A percentile compares a stretch with the other conserved stretches of the same genome.
Conservation (phyloP, 768 basidiomycete genomes). For the Jaapia argillacea region DNA sequence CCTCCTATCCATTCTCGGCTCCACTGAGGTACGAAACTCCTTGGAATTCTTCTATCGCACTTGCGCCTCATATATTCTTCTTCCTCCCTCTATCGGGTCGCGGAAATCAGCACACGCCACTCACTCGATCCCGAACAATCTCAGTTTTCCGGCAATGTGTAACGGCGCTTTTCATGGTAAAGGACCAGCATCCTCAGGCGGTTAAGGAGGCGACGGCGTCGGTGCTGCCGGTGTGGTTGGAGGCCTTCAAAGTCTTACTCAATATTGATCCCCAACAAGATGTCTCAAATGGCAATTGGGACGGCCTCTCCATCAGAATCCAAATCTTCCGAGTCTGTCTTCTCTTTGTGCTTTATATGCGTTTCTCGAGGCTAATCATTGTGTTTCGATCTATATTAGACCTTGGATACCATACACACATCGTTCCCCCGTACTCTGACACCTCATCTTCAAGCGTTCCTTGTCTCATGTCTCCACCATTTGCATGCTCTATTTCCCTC, state of each 20-base stretch:
- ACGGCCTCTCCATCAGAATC: constrained; percentile 65
- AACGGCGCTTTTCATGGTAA: constrained; percentile 87
- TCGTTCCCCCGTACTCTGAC: constrained; percentile 73
- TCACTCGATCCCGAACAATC: constrained; percentile 79
- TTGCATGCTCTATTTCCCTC: constrained; percentile 47
- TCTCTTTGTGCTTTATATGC: not conserved
- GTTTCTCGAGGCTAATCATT: not conserved
- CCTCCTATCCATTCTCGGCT: constrained; percentile 70
- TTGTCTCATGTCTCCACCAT: constrained; percentile 48
- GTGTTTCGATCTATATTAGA: constrained; percentile 29
- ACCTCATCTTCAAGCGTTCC: constrained; percentile 50
- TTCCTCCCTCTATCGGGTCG: not conserved
- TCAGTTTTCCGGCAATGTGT: constrained; percentile 88
- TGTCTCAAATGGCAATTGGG: constrained; percentile 57
- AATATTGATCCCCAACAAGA: constrained; percentile 54
- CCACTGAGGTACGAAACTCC: constrained; percentile 42
- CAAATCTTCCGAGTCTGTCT: constrained; percentile 74
- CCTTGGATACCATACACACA: constrained; percentile 68
- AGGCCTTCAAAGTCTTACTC: constrained; percentile 75
- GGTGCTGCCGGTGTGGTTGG: constrained; percentile 87
- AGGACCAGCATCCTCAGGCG: constrained; percentile 81
- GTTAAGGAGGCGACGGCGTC: constrained; percentile 74
- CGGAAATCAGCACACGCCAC: constrained; percentile 53
- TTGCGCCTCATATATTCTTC: constrained; percentile 2
- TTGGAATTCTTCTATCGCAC: constrained; percentile 1